Evolutionary conservation across 2,329 filamentous ascomycete species (phyloP).

Genomic region (Colletotrichum higginsianum): DNA sequence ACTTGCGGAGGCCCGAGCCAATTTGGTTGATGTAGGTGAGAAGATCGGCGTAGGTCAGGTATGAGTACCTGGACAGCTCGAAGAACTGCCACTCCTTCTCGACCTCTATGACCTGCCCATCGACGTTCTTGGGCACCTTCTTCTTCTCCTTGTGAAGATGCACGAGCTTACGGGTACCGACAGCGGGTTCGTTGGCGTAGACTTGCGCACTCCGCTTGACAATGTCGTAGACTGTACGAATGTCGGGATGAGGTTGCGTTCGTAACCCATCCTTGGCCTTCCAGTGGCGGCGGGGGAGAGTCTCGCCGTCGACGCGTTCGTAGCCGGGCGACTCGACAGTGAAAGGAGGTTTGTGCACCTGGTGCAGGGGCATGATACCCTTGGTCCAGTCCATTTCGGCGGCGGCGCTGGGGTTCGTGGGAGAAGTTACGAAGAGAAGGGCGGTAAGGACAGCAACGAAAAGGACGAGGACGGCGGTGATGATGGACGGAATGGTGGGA

Average conservation of each 20-base stretch:
- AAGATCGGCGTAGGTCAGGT: conserved; percentile 85
- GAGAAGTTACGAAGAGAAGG: conserved; percentile 2
- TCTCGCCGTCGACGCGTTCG: conserved; percentile 82
- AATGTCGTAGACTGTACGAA: conserved; percentile 85
- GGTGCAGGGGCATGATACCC: conserved; percentile 67
- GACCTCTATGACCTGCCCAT: conserved; percentile 83
- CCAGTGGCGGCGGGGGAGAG: conserved; percentile 83
- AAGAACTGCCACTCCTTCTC: conserved; percentile 95
- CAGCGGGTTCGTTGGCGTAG: conserved; percentile 74
- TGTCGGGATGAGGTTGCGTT: conserved; percentile 75
- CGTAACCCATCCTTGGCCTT: conserved; percentile 79
- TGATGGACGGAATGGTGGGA: conserved; percentile 37
- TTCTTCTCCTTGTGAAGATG: conserved; percentile 87
- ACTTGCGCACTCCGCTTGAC: conserved; percentile 77
- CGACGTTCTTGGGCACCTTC: conserved; percentile 90
- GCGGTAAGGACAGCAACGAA: conserved; percentile 24
- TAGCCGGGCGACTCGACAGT: conserved; percentile 80
- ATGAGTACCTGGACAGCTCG: conserved; percentile 84
- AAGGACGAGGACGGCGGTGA: conserved; percentile 27
- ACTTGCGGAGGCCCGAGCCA: conserved; percentile 80
- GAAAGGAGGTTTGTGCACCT: conserved; percentile 80
- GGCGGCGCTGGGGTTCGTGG: background rate
- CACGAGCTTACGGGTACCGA: conserved; percentile 82
- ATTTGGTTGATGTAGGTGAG: conserved; percentile 78
- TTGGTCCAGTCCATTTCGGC: conserved; percentile 55